Evolutionary conservation across 1,284 basidiomycete species (phyloP).

Genomic region (Tremellales sp.): DNA sequence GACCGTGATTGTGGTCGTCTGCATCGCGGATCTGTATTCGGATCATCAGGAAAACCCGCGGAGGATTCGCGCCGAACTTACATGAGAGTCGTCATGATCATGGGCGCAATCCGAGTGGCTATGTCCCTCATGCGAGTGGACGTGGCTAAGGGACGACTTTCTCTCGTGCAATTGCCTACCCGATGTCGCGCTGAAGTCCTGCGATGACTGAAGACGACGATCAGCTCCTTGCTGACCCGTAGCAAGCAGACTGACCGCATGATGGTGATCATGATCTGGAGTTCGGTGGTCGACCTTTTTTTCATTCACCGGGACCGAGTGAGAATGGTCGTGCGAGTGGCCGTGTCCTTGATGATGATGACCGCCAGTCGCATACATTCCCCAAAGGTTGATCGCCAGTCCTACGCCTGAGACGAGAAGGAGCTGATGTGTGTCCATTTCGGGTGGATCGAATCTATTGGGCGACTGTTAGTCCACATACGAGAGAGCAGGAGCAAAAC

Average conservation of each 20-base stretch:
- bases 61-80: too few relatives aligned
- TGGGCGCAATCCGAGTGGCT: not conserved
- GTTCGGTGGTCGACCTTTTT: not conserved
- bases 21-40: constrained; percentile 31
- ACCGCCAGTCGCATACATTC: constrained; percentile 98
- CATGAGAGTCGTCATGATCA: not conserved
- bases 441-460: constrained; percentile 81
- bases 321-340: constrained; percentile 50
- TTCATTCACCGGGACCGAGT: not conserved
- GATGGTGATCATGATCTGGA: not conserved
- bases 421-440: constrained; percentile 95
- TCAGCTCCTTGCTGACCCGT: not conserved
- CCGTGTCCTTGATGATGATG: constrained; percentile 71
- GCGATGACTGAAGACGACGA: not conserved
- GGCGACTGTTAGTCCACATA: constrained; percentile 1
- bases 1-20: constrained; percentile 38
- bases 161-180: constrained; percentile 8
- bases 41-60: too few relatives aligned
- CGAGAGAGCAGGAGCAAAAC: not conserved
- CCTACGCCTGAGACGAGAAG: constrained; percentile 85
- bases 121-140: not conserved
- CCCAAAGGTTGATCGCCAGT: constrained; percentile 90
- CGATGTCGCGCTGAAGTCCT: not conserved
- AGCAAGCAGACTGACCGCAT: not conserved
- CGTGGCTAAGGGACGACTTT: constrained; percentile 3